A percentile compares a stretch with the other conserved stretches of the same genome.
phyloP scores from a whole-genome alignment of 106 monocot genomes.

The Phalaenopsis equestris region DNA sequence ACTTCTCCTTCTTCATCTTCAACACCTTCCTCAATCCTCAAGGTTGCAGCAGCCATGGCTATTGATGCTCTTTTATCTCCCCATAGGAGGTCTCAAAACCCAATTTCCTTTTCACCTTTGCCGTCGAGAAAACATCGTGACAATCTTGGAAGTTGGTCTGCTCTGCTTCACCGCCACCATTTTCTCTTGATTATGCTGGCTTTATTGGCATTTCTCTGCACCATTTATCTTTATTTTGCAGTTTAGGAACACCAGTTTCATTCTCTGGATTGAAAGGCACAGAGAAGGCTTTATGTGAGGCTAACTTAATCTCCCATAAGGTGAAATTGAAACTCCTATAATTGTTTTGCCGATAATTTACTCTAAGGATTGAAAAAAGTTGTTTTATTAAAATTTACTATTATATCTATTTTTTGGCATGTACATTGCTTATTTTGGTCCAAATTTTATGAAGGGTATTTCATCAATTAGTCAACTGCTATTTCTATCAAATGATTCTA shows the following conservation, averaged over 20 bases:
- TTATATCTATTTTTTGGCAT: too few species aligned
- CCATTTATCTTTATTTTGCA: slow-evolving; percentile 85
- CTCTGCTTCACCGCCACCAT: slow-evolving; percentile 60
- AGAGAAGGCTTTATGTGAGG: slow-evolving; percentile 51
- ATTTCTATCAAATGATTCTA: background rate
- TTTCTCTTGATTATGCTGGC: slow-evolving; percentile 73
- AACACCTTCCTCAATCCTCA: too few species aligned
- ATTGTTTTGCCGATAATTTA: background rate
- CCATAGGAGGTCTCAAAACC: slow-evolving; percentile 52
- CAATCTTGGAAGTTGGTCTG: slow-evolving; percentile 50
- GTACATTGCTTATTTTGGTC: too few species aligned
- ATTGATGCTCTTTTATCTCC: slow-evolving; percentile 66
- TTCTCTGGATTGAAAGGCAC: slow-evolving; percentile 52
- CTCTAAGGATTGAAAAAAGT: too few species aligned
- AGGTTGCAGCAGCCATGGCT: slow-evolving; percentile 28
- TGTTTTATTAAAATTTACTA: too few species aligned
- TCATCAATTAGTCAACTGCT: background rate
- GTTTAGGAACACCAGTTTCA: slow-evolving; percentile 37
- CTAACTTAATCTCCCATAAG: slow-evolving; percentile 33
- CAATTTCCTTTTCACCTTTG: slow-evolving; percentile 21
- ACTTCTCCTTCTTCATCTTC: too few species aligned
- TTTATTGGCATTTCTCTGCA: slow-evolving; percentile 67
- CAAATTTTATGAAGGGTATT: background rate
- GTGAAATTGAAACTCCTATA: slow-evolving; percentile 64
- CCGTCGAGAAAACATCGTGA: slow-evolving; percentile 42